phyloP scores from a whole-genome alignment of 805 yeast species.

The Candida orba region DNA sequence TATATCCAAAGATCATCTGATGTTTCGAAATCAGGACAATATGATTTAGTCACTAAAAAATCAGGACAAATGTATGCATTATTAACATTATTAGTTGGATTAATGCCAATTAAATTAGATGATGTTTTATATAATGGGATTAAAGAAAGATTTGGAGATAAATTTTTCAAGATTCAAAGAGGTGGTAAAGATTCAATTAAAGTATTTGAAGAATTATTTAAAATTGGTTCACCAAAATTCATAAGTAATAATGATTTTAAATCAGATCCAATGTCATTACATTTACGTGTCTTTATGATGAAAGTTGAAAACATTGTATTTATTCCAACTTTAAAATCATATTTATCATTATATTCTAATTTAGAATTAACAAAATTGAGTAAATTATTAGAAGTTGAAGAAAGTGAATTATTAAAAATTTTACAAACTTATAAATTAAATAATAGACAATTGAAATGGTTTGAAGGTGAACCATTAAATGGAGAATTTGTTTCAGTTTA shows the following conservation, averaged over 20 bases:
- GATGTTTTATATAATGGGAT: slow-evolving; percentile 37
- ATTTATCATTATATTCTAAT: slow-evolving; percentile 39
- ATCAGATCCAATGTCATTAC: slow-evolving; percentile 37
- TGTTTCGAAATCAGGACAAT: slow-evolving; percentile 36
- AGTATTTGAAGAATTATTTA: slow-evolving; percentile 38
- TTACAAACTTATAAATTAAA: slow-evolving; percentile 38
- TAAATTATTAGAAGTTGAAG: slow-evolving; percentile 29
- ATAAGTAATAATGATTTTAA: slow-evolving; percentile 25
- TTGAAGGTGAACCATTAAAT: slow-evolving; percentile 31
- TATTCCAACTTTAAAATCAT: slow-evolving; percentile 36
- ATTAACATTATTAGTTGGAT: slow-evolving; percentile 37
- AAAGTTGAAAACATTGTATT: slow-evolving; percentile 31
- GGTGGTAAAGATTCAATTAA: slow-evolving; percentile 35
- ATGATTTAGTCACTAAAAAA: slow-evolving; percentile 39
- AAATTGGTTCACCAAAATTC: slow-evolving; percentile 42
- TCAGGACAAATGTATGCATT: slow-evolving; percentile 46
- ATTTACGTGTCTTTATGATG: slow-evolving; percentile 36
- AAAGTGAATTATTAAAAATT: slow-evolving; percentile 30
- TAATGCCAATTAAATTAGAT: slow-evolving; percentile 41
- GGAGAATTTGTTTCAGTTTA: slow-evolving; percentile 35
- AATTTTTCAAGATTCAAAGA: slow-evolving; percentile 33
- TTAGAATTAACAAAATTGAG: slow-evolving; percentile 37
- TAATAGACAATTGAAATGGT: slow-evolving; percentile 38
- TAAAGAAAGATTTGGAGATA: slow-evolving; percentile 41
- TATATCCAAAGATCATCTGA: slow-evolving; percentile 40